These are phyloP conservation scores for Cadophora luteo-olivacea DNA, from an alignment of 2,329 filamentous ascomycete species.

Conservation along the genomic window DNA sequence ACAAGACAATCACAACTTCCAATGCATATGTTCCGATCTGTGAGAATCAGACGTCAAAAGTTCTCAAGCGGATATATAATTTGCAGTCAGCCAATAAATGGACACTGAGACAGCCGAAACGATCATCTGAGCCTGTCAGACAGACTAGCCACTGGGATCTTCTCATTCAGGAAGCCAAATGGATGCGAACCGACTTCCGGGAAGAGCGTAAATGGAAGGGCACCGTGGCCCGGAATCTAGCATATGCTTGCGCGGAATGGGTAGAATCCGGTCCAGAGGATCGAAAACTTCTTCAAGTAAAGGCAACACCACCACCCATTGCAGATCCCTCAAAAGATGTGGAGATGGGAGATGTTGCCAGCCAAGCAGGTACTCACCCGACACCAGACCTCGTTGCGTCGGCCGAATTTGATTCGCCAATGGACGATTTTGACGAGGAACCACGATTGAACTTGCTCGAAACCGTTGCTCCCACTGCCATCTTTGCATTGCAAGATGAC, in stretches of 20 bases:
- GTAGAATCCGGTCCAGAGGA: conserved; percentile 68
- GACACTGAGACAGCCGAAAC: conserved; percentile 89
- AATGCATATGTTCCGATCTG: conserved; percentile 84
- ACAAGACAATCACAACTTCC: conserved; percentile 87
- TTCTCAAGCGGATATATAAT: conserved; percentile 85
- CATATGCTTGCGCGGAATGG: conserved; percentile 85
- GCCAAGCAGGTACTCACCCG: conserved; percentile 49
- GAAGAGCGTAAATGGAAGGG: conserved; percentile 96
- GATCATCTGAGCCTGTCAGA: conserved; percentile 79
- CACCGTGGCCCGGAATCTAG: conserved; percentile 78
- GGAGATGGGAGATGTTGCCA: conserved; percentile 43
- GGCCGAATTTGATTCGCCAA: conserved; percentile 63
- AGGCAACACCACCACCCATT: conserved; percentile 55
- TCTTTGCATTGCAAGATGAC: conserved; percentile 83
- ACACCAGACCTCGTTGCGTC: conserved; percentile 74
- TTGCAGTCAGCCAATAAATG: conserved; percentile 91
- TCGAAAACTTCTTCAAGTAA: conserved; percentile 72
- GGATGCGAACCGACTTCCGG: conserved; percentile 96
- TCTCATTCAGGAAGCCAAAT: conserved; percentile 89
- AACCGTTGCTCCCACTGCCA: conserved; percentile 72
- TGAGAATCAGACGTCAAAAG: conserved; percentile 86
- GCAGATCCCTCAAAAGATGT: conserved; percentile 42
- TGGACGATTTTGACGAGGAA: conserved; percentile 50
- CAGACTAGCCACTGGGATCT: conserved; percentile 85
- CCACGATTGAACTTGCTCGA: conserved; percentile 43